These are phyloP conservation scores for Musa balbisiana DNA, from an alignment of 202 grass and related monocot species.

Conservation along the genomic window DNA sequence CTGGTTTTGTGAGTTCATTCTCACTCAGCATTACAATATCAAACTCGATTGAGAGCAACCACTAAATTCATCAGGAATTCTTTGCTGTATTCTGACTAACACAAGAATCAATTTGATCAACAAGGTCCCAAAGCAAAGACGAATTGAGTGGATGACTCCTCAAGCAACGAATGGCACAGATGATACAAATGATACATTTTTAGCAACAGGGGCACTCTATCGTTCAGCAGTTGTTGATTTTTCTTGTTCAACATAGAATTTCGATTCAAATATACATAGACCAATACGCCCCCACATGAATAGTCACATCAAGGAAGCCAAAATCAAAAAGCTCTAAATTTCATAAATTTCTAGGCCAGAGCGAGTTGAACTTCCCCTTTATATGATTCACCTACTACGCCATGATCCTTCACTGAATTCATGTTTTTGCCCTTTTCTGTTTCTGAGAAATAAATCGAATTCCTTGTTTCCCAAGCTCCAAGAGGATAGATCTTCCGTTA, in stretches of 20 bases:
- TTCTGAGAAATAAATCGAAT: slow-evolving; percentile 79
- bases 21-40: too few species aligned
- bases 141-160: background rate
- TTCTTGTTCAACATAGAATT: background rate
- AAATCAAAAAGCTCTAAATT: background rate
- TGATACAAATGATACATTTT: slow-evolving; percentile 11
- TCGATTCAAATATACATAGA: background rate
- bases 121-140: background rate
- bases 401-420: background rate
- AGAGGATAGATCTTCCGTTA: slow-evolving; percentile 49
- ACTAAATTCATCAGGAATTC: background rate
- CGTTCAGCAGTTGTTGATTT: background rate
- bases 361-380: background rate
- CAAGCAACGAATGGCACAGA: background rate
- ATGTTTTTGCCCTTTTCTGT: slow-evolving; percentile 34
- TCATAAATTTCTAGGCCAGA: background rate
- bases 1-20: too few species aligned
- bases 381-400: background rate
- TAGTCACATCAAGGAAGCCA: background rate
- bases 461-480: slow-evolving; percentile 79
- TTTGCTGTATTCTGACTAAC: background rate
- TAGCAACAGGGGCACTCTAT: background rate
- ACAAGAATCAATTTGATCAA: background rate
- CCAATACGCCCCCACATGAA: background rate
- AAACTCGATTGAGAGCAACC: background rate